phyloP scores from a whole-genome alignment of 345 rosid genomes.

The Rhodamnia rubescens region DNA sequence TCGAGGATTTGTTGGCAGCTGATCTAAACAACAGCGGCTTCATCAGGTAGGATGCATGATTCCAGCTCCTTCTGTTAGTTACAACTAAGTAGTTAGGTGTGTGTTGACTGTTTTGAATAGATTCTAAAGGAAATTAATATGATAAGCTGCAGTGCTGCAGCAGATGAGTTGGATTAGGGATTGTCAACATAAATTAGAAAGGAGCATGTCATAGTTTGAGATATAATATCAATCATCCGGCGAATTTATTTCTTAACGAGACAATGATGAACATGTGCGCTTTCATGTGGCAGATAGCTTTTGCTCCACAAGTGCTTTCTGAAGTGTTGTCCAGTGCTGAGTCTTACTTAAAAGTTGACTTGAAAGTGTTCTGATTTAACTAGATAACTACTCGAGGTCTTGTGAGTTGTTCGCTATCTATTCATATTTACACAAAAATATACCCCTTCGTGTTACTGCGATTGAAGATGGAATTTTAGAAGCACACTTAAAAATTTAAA shows the following conservation, averaged over 20 bases:
- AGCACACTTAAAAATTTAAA: neutral
- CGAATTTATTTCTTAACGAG: neutral
- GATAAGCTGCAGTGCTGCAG: neutral
- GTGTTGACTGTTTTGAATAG: neutral
- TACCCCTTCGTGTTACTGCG: neutral
- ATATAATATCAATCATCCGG: neutral
- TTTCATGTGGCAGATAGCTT: neutral
- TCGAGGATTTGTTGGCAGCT: slow-evolving; percentile 56
- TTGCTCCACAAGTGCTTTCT: neutral
- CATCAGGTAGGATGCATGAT: slow-evolving; percentile 32
- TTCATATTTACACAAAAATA: neutral
- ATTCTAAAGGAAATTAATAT: neutral
- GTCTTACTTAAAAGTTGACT: neutral
- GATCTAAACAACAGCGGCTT: slow-evolving; percentile 57
- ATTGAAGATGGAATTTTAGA: neutral
- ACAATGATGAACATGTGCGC: neutral
- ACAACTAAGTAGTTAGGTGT: neutral
- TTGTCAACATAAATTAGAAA: neutral
- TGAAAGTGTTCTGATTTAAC: neutral
- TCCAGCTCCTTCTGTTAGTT: neutral
- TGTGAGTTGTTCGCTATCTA: neutral
- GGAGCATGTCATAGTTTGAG: neutral
- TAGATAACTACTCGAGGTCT: neutral
- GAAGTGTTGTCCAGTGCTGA: neutral
- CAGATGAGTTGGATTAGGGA: neutral